Conservation (phyloP, 352 stramenopile genomes). For the Globisporangium uncinulatum region DNA sequence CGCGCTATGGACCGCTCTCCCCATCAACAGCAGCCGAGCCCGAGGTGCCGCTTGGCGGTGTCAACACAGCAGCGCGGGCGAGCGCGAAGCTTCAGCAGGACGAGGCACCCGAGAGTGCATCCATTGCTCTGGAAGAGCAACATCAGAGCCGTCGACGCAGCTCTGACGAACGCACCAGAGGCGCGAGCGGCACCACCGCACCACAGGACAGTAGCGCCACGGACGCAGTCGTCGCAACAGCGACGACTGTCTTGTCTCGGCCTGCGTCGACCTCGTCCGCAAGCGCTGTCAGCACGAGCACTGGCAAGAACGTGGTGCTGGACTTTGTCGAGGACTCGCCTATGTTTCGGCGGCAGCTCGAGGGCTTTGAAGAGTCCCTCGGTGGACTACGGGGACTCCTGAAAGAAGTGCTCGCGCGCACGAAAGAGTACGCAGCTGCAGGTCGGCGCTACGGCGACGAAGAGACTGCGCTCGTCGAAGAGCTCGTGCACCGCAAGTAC, state of each 20-base stretch:
- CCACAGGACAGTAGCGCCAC: not conserved
- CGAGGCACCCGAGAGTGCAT: not conserved
- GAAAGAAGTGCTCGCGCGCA: constrained; percentile 60
- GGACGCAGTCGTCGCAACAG: not conserved
- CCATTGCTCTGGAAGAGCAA: not conserved
- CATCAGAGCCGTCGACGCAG: not conserved
- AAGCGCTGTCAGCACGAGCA: constrained; percentile 24
- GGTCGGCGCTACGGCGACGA: constrained; percentile 63
- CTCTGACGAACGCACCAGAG: not conserved
- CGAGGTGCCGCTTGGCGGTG: constrained; percentile 7
- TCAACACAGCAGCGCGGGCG: constrained; percentile 7
- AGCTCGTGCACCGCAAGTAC: constrained; percentile 75
- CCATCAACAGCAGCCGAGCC: constrained; percentile 16
- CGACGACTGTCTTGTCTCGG: not conserved
- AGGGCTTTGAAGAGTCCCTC: constrained; percentile 76
- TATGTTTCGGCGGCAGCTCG: constrained; percentile 78
- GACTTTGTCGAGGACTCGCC: constrained; percentile 85
- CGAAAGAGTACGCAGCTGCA: constrained; percentile 71
- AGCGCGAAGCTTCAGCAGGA: constrained; percentile 8
- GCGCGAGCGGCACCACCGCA: no score
- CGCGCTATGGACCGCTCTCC: constrained; percentile 46
- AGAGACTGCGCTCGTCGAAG: constrained; percentile 62
- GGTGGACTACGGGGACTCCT: constrained; percentile 54
- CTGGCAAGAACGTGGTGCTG: constrained; percentile 75
- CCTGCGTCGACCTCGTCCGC: constrained; percentile 16